Evolutionary conservation across 257 asterid genomes (phyloP), one percentile per base, ranked within the genome.

Genomic region (Knoxia roxburghii): DNA sequence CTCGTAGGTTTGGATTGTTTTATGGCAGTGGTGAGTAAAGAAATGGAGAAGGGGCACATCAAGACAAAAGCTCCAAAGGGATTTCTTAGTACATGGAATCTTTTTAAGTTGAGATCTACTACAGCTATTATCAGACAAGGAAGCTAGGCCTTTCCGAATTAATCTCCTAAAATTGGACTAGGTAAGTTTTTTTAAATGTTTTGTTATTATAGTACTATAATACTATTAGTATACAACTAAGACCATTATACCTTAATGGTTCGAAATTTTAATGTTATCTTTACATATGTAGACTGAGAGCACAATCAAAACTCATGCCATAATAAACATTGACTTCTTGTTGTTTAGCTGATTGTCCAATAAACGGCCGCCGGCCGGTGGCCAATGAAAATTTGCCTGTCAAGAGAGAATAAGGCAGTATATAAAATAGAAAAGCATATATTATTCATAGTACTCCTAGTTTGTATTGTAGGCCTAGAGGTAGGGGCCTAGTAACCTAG

Each of bases 101-200:
- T 37, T 50, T 39, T 18, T 33, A 17, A 23, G 21, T 2, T 33
- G 50, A 29, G 17, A 35, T 50, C 50, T 65, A 45, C 20, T 1
- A 5, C 11, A 17, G 50, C 58, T 69, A 59, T 46, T 30, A 69
- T 49, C 60, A 67, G 48, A 69, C 53, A 32, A 60, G 0, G 21
- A 67, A 35, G 52, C 37, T n/a, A 21, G 14, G 11, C 30, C n/a
- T 17, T 41, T 40, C 32, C 14, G 40, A 45, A 32, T 63, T 12
- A 37, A n/a, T 1, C 6, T 15, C 61, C 12, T 26, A 27, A 30
- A 23, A 55, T 8, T 18, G 48, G n/a, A 12, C 58, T 20, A 30
- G 32, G 57, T 64, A 13, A 57, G 63, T 41, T 57, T 24, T 37
- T n/a, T 32, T 5, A 30, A 30, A 6, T 6, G 10, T 41, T 41